phyloP scores from a whole-genome alignment of 2,329 filamentous ascomycete genomes.

The Pseudocercospora musae region DNA sequence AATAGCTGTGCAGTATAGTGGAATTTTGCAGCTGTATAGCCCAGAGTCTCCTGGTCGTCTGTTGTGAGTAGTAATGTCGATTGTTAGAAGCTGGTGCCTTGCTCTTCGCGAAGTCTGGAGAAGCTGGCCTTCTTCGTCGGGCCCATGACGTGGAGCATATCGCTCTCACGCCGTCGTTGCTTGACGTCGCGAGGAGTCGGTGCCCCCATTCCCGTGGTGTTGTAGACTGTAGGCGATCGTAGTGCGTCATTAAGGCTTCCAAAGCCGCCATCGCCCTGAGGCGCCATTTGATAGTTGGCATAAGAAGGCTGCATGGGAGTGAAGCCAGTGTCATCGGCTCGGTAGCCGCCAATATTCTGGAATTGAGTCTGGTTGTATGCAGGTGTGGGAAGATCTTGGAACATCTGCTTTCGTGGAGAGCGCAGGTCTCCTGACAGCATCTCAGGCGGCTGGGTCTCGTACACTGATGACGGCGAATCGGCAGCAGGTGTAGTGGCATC shows the following conservation, averaged over 20 bases:
- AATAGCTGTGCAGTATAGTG: neutral
- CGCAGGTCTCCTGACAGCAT: constrained; percentile 54
- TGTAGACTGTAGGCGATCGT: constrained; percentile 25
- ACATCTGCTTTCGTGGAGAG: constrained; percentile 63
- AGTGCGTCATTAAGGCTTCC: constrained; percentile 37
- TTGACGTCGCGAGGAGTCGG: constrained; percentile 25
- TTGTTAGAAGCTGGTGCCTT: constrained; percentile 28
- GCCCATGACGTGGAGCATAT: constrained; percentile 28
- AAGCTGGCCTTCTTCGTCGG: constrained; percentile 38
- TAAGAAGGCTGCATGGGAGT: constrained; percentile 33
- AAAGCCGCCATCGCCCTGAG: constrained; percentile 33
- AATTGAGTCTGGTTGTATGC: constrained; percentile 56
- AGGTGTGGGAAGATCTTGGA: constrained; percentile 63
- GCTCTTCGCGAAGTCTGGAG: constrained; percentile 34
- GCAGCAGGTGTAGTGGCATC: constrained; percentile 60
- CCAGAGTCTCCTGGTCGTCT: constrained; percentile 15
- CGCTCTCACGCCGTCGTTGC: constrained; percentile 32
- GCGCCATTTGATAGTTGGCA: constrained; percentile 32
- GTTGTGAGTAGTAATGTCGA: constrained; percentile 11
- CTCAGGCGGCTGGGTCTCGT: constrained; percentile 36
- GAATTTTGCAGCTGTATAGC: neutral
- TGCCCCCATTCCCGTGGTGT: constrained; percentile 16
- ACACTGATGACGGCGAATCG: constrained; percentile 1
- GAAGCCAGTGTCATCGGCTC: constrained; percentile 31
- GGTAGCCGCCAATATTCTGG: constrained; percentile 14